Evolutionary conservation across 2,329 filamentous ascomycete genomes (phyloP).

Genomic region (Periconia macrospinosa): DNA sequence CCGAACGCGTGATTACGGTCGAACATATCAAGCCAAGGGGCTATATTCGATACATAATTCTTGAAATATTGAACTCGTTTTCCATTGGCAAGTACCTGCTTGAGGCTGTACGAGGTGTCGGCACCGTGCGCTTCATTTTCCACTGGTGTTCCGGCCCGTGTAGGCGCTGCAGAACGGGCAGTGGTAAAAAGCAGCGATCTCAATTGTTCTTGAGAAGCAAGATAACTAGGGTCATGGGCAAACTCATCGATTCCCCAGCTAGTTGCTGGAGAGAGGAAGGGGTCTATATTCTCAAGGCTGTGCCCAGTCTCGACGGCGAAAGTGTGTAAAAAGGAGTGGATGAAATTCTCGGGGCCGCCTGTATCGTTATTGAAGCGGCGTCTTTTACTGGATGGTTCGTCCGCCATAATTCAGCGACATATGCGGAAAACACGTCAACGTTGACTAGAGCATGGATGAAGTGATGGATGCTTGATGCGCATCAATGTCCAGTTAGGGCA

Average conservation of each 20-base stretch:
- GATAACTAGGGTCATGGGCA: slow-evolving; percentile 28
- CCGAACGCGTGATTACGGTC: slow-evolving; percentile 54
- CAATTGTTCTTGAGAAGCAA: slow-evolving; percentile 32
- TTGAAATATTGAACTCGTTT: slow-evolving; percentile 30
- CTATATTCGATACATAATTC: slow-evolving; percentile 32
- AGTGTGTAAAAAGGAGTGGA: slow-evolving; percentile 7
- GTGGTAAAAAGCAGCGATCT: slow-evolving; percentile 31
- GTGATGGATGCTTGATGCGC: background rate
- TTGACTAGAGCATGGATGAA: background rate
- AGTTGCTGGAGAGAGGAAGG: slow-evolving; percentile 23
- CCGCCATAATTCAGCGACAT: slow-evolving; percentile 7
- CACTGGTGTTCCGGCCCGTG: slow-evolving; percentile 23
- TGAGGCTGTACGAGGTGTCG: slow-evolving; percentile 15
- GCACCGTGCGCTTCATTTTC: slow-evolving; percentile 9
- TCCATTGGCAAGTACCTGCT: slow-evolving; percentile 22
- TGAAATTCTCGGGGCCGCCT: slow-evolving; percentile 4
- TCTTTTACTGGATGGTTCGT: slow-evolving; percentile 13
- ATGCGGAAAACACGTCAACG: background rate
- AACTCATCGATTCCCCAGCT: slow-evolving; percentile 33
- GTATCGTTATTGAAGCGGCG: slow-evolving; percentile 10
- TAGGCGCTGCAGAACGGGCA: slow-evolving; percentile 29
- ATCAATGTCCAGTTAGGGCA: background rate
- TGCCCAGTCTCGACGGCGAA: background rate
- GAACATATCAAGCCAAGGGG: slow-evolving; percentile 54
- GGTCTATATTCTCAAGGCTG: slow-evolving; percentile 19